Evolutionary conservation across 75 land plant genomes (phyloP).

Genomic region (Pinus taeda): DNA sequence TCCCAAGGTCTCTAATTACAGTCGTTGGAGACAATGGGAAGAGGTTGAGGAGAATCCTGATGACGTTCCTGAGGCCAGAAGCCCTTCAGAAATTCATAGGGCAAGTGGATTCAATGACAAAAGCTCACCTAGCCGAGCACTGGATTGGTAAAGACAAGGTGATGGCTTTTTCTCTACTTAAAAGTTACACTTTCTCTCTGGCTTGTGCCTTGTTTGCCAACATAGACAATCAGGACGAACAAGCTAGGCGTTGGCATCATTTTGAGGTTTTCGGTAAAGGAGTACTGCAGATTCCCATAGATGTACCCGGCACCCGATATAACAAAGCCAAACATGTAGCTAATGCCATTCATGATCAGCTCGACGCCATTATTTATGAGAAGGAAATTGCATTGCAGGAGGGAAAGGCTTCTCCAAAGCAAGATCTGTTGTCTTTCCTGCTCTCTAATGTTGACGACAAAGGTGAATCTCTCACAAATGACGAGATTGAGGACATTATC

Average conservation of each 20-base stretch:
- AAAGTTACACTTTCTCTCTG: not conserved
- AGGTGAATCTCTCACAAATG: too few relatives aligned
- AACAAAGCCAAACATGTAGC: constrained; percentile 21
- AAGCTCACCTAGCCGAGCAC: not conserved
- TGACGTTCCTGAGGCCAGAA: too few relatives aligned
- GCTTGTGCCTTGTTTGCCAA: constrained; percentile 12
- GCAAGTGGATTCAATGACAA: not conserved
- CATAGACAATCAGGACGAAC: constrained; percentile 7
- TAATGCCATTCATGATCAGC: too few relatives aligned
- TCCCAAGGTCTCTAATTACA: not conserved
- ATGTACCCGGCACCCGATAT: constrained; percentile 33
- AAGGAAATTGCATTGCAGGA: constrained; percentile 16
- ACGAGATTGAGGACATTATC: too few relatives aligned
- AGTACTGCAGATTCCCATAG: constrained; percentile 14
- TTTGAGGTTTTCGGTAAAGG: not conserved
- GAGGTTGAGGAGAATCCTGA: too few relatives aligned
- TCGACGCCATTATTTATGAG: constrained; percentile 9
- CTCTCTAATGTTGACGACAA: too few relatives aligned
- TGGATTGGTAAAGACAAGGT: not conserved
- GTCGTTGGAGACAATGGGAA: too few relatives aligned
- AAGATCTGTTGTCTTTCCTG: constrained; percentile 38
- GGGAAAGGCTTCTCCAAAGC: constrained; percentile 2
- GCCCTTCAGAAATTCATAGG: constrained; percentile 4
- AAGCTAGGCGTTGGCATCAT: not conserved
- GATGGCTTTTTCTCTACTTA: constrained; percentile 19